Conservation (phyloP, 116 monocot genomes). For the Cymodocea nodosa region DNA sequence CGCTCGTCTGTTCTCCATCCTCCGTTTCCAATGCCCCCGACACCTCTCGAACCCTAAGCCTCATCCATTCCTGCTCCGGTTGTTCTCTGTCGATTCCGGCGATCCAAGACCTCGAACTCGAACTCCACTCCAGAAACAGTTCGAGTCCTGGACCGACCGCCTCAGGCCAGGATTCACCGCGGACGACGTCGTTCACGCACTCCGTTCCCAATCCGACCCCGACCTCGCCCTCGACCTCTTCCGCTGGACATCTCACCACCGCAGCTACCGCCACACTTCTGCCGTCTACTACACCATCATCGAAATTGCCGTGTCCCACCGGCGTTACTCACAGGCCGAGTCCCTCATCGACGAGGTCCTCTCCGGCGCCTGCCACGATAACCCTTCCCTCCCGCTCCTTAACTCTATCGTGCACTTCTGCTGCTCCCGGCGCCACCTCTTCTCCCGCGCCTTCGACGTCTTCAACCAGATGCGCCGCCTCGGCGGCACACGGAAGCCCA, state of each 20-base stretch:
- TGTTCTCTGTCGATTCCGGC: not conserved
- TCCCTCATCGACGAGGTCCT: constrained; percentile 53
- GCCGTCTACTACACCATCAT: constrained; percentile 51
- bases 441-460: constrained; percentile 75
- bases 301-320: constrained; percentile 28
- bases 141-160: constrained; percentile 48
- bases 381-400: constrained; percentile 41
- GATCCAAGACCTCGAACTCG: constrained; percentile 9
- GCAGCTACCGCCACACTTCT: constrained; percentile 47
- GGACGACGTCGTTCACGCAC: constrained; percentile 35
- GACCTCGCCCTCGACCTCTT: constrained; percentile 88
- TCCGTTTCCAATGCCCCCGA: not conserved
- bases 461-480: constrained; percentile 50
- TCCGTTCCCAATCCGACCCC: constrained; percentile 50
- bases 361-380: constrained; percentile 51
- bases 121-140: constrained; percentile 50
- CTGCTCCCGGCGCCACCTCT: constrained; percentile 62
- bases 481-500: constrained; percentile 18
- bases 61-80: not conserved
- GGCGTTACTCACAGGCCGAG: constrained; percentile 54
- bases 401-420: constrained; percentile 66
- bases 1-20: constrained; percentile 9
- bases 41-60: constrained; percentile 1
- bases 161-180: constrained; percentile 66
- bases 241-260: constrained; percentile 74